These are phyloP conservation scores for Didymella pomorum DNA, from an alignment of 2,329 filamentous ascomycete genomes.

Conservation along the genomic window DNA sequence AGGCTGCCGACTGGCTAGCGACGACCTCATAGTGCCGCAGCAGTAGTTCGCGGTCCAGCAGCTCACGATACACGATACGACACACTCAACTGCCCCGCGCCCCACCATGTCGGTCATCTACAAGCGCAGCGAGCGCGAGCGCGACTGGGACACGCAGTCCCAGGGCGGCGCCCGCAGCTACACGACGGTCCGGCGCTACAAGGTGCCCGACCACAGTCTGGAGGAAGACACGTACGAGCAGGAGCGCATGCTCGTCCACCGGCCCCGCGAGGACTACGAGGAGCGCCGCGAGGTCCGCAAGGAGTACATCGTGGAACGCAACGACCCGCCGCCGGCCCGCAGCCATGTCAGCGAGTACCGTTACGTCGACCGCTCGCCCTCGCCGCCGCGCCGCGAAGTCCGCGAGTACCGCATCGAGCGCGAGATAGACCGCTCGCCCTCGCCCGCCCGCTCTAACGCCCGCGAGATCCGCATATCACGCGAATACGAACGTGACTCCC, in stretches of 20 bases:
- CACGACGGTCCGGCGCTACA: conserved; percentile 68
- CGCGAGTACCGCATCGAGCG: conserved; percentile 62
- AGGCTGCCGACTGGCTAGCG: conserved; percentile 27
- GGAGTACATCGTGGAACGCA: conserved; percentile 53
- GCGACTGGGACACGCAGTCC: conserved; percentile 53
- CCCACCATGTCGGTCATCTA: conserved; percentile 56
- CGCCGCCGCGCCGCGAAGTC: conserved; percentile 57
- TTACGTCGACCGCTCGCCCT: conserved; percentile 49
- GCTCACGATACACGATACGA: neutral
- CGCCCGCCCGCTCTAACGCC: conserved; percentile 54
- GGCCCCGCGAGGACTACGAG: conserved; percentile 41
- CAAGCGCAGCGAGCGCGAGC: conserved; percentile 53
- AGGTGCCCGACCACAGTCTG: conserved; percentile 58
- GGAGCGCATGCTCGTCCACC: conserved; percentile 58
- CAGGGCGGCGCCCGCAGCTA: conserved; percentile 53
- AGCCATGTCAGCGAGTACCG: conserved; percentile 50
- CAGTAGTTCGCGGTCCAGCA: neutral
- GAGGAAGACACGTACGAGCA: conserved; percentile 55
- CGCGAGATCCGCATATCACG: conserved; percentile 45
- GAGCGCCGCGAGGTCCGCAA: conserved; percentile 44
- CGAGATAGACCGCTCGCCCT: conserved; percentile 57
- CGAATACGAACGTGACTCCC: conserved; percentile 45
- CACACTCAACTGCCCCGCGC: conserved; percentile 3
- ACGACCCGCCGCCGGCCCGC: conserved; percentile 34
- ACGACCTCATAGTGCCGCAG: conserved; percentile 10